These are phyloP conservation scores for Pseudohyphozyma bogoriensis DNA, from an alignment of 768 basidiomycete genomes.

Conservation along the genomic window DNA sequence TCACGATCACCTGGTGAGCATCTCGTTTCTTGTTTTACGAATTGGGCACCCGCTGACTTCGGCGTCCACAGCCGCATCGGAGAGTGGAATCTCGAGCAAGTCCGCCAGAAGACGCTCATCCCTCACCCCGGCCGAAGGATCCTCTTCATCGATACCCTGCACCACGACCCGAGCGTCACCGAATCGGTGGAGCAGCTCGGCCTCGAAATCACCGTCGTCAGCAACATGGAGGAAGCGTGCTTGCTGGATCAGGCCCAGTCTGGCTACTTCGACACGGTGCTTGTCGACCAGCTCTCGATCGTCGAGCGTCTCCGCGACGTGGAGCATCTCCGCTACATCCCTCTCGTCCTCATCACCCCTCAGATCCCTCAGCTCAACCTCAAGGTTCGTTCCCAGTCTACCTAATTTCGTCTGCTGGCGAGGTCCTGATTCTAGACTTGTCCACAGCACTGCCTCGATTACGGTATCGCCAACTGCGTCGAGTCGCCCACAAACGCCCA, in stretches of 20 bases:
- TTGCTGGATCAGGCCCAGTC: slow-evolving; percentile 38
- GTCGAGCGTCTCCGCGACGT: slow-evolving; percentile 80
- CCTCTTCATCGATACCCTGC: slow-evolving; percentile 78
- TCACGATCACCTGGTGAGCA: slow-evolving; percentile 62
- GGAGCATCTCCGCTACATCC: slow-evolving; percentile 92
- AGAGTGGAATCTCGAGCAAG: slow-evolving; percentile 60
- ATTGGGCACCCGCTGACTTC: neutral
- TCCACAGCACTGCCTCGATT: slow-evolving; percentile 30
- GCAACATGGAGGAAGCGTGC: slow-evolving; percentile 62
- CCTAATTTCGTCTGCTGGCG: slow-evolving; percentile 45
- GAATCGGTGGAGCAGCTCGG: slow-evolving; percentile 67
- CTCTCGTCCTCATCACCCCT: slow-evolving; percentile 58
- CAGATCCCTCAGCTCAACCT: slow-evolving; percentile 33
- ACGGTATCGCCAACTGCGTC: slow-evolving; percentile 82
- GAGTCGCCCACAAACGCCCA: slow-evolving; percentile 80
- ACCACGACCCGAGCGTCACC: slow-evolving; percentile 59
- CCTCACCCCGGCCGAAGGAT: slow-evolving; percentile 81
- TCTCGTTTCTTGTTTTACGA: neutral
- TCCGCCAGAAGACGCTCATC: slow-evolving; percentile 58
- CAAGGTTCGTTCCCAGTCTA: slow-evolving; percentile 43
- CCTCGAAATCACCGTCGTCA: slow-evolving; percentile 63
- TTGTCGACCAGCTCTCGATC: slow-evolving; percentile 76
- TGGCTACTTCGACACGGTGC: slow-evolving; percentile 87
- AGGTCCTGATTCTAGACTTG: neutral
- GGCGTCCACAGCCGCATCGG: slow-evolving; percentile 48